Evolutionary conservation across 441 rosid species (phyloP).

Genomic region (Adansonia gregorii): DNA sequence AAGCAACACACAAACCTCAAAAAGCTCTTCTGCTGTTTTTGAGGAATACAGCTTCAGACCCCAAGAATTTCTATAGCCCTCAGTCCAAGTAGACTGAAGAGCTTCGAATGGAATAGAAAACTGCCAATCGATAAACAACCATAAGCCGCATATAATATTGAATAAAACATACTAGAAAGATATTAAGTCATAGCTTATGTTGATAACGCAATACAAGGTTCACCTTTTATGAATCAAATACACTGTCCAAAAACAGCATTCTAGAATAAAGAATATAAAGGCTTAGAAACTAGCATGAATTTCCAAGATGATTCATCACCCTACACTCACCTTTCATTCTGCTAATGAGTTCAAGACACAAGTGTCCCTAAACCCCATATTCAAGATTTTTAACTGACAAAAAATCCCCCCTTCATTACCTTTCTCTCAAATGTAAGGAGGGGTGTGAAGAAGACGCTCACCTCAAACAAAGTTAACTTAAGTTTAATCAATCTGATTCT

Average conservation of each 20-base stretch:
- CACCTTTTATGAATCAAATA: slow-evolving; percentile 5
- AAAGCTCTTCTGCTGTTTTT: slow-evolving; percentile 58
- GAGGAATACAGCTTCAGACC: slow-evolving; percentile 60
- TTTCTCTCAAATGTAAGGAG: slow-evolving; percentile 2
- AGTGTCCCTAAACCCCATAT: not conserved
- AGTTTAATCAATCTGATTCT: slow-evolving; percentile 66
- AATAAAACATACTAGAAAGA: not conserved
- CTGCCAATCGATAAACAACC: slow-evolving; percentile 44
- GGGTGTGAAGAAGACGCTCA: slow-evolving; percentile 29
- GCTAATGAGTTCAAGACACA: not conserved
- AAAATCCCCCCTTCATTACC: not conserved
- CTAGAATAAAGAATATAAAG: not conserved
- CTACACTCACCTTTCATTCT: not conserved
- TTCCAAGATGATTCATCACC: not conserved
- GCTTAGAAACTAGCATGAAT: not conserved
- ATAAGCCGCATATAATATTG: slow-evolving; percentile 10
- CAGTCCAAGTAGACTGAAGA: slow-evolving; percentile 64
- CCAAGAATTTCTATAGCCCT: slow-evolving; percentile 59
- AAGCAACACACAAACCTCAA: slow-evolving; percentile 49
- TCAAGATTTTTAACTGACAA: not conserved
- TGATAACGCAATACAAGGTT: not conserved
- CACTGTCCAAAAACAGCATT: not conserved
- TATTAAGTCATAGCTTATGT: not conserved
- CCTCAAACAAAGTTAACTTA: slow-evolving; percentile 66
- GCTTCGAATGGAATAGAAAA: slow-evolving; percentile 71